These are phyloP conservation scores for Voacanga thouarsii DNA, from an alignment of 257 asterid genomes.

Conservation along the genomic window DNA sequence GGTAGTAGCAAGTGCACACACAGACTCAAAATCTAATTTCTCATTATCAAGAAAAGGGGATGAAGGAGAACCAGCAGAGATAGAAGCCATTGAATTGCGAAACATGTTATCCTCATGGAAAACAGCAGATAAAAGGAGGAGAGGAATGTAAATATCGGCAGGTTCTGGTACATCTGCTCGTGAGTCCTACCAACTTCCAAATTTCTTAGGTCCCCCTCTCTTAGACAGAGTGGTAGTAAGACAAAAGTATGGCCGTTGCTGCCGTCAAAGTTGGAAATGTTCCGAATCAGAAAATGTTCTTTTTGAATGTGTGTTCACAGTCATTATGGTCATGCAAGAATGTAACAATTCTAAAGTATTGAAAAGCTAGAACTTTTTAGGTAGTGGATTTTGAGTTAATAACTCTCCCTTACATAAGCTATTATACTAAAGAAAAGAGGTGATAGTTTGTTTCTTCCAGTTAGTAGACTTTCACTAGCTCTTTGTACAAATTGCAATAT, in stretches of 20 bases:
- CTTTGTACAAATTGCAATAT: neutral
- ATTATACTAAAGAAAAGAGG: neutral
- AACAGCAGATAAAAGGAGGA: conserved; percentile 16
- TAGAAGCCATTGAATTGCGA: conserved; percentile 45
- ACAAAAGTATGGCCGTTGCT: conserved; percentile 37
- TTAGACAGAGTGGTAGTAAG: conserved; percentile 26
- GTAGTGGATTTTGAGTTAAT: neutral
- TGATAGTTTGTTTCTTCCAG: neutral
- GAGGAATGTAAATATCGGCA: conserved; percentile 5
- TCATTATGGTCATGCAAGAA: conserved; percentile 1
- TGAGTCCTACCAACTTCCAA: conserved; percentile 44
- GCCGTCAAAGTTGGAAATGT: conserved; percentile 34
- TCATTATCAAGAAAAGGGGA: conserved; percentile 31
- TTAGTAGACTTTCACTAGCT: neutral
- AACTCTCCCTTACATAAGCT: neutral
- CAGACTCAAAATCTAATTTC: conserved; percentile 53
- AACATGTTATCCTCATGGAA: conserved; percentile 38
- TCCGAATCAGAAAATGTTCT: conserved; percentile 3
- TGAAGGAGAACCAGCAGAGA: conserved; percentile 27
- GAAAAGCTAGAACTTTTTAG: neutral
- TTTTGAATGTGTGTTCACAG: neutral
- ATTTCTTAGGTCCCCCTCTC: conserved; percentile 21
- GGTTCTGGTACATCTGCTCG: conserved; percentile 39
- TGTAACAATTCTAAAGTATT: neutral
- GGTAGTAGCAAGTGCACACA: conserved; percentile 32